Evolutionary conservation across 768 basidiomycete species (phyloP).

Genomic region (Amanita rubescens): DNA sequence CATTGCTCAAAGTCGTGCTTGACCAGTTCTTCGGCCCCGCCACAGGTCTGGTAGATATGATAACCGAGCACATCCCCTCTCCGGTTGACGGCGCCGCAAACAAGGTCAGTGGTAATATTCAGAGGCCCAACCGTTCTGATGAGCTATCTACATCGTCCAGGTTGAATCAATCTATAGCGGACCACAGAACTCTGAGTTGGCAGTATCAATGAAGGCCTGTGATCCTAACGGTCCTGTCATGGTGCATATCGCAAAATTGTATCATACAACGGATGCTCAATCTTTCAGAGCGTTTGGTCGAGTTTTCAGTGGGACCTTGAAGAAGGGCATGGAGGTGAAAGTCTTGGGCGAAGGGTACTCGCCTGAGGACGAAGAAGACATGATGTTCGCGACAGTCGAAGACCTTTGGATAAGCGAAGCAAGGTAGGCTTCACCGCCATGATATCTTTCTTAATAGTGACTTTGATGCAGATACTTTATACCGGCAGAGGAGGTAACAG

Average conservation of each 20-base stretch:
- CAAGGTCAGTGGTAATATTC: constrained; percentile 42
- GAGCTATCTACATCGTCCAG: constrained; percentile 25
- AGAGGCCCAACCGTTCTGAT: background rate
- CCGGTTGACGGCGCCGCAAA: constrained; percentile 48
- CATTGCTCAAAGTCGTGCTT: constrained; percentile 86
- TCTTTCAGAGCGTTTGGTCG: constrained; percentile 96
- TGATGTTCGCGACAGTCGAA: constrained; percentile 79
- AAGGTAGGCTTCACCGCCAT: constrained; percentile 42
- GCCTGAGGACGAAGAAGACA: constrained; percentile 98
- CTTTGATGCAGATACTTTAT: constrained; percentile 70
- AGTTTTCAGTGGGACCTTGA: constrained; percentile 85
- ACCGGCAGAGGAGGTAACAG: constrained; percentile 79
- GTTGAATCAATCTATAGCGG: constrained; percentile 85
- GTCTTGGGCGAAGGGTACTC: constrained; percentile 98
- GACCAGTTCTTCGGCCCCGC: constrained; percentile 94
- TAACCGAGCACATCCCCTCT: constrained; percentile 86
- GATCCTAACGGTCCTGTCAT: constrained; percentile 83
- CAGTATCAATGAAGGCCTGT: constrained; percentile 73
- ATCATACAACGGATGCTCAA: constrained; percentile 94
- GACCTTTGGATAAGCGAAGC: constrained; percentile 89
- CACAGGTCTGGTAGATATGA: constrained; percentile 87
- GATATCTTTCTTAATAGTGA: constrained; percentile 1
- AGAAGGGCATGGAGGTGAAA: constrained; percentile 79
- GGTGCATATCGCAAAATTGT: constrained; percentile 90
- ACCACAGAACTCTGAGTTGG: constrained; percentile 75